Evolutionary conservation across 306 rosid species (phyloP), one percentile per base, ranked within the genome.

Genomic region (Cotoneaster glaucophyllus): DNA sequence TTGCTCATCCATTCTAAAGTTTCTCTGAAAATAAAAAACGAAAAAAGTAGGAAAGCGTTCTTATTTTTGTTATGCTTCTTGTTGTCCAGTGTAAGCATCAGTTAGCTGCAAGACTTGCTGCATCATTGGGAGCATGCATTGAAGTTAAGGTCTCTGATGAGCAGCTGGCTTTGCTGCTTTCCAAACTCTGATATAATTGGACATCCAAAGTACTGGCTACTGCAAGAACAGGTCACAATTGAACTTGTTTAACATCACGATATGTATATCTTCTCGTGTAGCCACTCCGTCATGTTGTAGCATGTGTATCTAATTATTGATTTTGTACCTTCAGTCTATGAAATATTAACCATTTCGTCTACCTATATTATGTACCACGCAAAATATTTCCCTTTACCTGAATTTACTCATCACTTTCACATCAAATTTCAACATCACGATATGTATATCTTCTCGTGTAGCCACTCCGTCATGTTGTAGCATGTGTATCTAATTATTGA

Each of bases 11-110:
- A 14, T 45, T 45, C 17, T 45, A 4, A 45, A 45, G 3, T 37
- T 44, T 34, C 77, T 54, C 54, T 61, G 31, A 22, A 25, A 17
- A 4, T 59, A 0, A 63, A 26, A 29, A 15, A 26, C 1, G 8
- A 4, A 15, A 25, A 11, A 6, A 2, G 3, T 58, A 13, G 5
- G 52, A 1, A 45, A 45, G 52, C 6, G 13, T 58, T 41, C 57
- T 25, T 39, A 39, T 18, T 37, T 25, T 24, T 2, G 11, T 17
- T 61, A 9, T 59, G 41, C 43, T 73, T 41, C 63, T 57, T 64
- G n/a, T 48, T 53, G 79, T 71, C 39, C 83, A 92, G 97, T 90
- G 97, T 75, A 94, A 90, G 84, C 98, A 92, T 87, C 97, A 92
- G 69, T 78, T 92, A 68, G 96, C 96, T 61, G 96, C 95, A 22